phyloP scores from a whole-genome alignment of 2,329 filamentous ascomycete genomes.

The Stagonosporopsis rhizophila region DNA sequence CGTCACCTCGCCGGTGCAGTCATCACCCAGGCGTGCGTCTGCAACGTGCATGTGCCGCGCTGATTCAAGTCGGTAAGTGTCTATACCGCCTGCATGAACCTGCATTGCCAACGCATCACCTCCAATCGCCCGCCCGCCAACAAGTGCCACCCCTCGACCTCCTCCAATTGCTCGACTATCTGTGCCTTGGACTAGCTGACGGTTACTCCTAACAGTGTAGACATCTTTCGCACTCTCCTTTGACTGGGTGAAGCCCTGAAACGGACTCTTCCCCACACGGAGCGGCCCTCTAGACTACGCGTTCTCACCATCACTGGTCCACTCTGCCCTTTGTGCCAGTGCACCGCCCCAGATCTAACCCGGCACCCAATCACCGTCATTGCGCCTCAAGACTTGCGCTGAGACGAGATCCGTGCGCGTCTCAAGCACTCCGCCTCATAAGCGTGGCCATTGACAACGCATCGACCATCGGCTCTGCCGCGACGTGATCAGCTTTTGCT shows the following conservation, averaged over 20 bases:
- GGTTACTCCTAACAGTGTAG: constrained; percentile 42
- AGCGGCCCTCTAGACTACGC: constrained; percentile 44
- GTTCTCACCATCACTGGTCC: constrained; percentile 26
- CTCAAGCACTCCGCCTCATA: constrained; percentile 45
- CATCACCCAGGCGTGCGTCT: constrained; percentile 33
- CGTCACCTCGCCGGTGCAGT: constrained; percentile 36
- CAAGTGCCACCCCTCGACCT: constrained; percentile 46
- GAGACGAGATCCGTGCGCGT: constrained; percentile 42
- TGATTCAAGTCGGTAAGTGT: constrained; percentile 49
- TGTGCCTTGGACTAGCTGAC: constrained; percentile 45
- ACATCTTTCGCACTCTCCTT: constrained; percentile 38
- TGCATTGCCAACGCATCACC: constrained; percentile 55
- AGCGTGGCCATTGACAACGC: constrained; percentile 54
- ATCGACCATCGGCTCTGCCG: constrained; percentile 49
- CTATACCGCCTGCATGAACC: constrained; percentile 47
- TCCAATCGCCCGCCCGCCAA: constrained; percentile 51
- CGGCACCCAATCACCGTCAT: constrained; percentile 34
- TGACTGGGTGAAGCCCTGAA: constrained; percentile 44
- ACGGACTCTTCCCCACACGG: constrained; percentile 47
- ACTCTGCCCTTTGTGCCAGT: constrained; percentile 28
- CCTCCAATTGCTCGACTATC: constrained; percentile 48
- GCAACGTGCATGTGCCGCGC: constrained; percentile 45
- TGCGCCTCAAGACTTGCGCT: constrained; percentile 43
- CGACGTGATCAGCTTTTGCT: constrained; percentile 47
- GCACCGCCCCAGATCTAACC: constrained; percentile 44